These are phyloP conservation scores for Azolla pinnata DNA, from an alignment of 75 land plant genomes.

Conservation along the genomic window DNA sequence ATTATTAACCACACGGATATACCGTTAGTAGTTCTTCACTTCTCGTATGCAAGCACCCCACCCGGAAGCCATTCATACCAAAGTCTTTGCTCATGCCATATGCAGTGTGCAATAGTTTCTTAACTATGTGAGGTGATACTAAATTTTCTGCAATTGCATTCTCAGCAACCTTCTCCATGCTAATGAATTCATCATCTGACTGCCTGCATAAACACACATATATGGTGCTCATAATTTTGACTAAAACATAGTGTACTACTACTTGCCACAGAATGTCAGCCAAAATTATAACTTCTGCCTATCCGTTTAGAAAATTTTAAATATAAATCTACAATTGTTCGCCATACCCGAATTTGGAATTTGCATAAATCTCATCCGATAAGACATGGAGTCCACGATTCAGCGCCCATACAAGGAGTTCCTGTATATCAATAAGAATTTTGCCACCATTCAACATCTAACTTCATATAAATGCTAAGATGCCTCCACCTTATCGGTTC, in stretches of 20 bases:
- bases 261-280: too few relatives aligned
- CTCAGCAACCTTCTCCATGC: slow-evolving; percentile 31
- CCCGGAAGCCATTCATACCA: slow-evolving; percentile 41
- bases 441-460: too few relatives aligned
- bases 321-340: too few relatives aligned
- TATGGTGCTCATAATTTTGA: too few relatives aligned
- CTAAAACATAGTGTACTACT: too few relatives aligned
- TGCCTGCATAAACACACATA: slow-evolving; percentile 14
- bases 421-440: slow-evolving; percentile 11
- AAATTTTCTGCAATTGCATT: slow-evolving; percentile 26
- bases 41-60: slow-evolving; percentile 34
- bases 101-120: slow-evolving; percentile 31
- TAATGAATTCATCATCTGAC: slow-evolving; percentile 29
- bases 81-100: slow-evolving; percentile 45
- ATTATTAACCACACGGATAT: too few relatives aligned
- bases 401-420: slow-evolving; percentile 34
- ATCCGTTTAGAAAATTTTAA: too few relatives aligned
- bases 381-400: slow-evolving; percentile 30
- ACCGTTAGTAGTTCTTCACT: slow-evolving; percentile 25
- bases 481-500: too few relatives aligned
- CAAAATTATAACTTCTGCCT: too few relatives aligned
- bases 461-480: too few relatives aligned
- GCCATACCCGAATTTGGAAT: slow-evolving; percentile 37
- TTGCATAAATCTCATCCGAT: slow-evolving; percentile 39
- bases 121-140: slow-evolving; percentile 16